A percentile compares a stretch with the other conserved stretches of the same genome.
Evolutionary conservation across 2,329 filamentous ascomycete genomes (phyloP).

Genomic region (Nothophaeocryptopus gaeumannii): DNA sequence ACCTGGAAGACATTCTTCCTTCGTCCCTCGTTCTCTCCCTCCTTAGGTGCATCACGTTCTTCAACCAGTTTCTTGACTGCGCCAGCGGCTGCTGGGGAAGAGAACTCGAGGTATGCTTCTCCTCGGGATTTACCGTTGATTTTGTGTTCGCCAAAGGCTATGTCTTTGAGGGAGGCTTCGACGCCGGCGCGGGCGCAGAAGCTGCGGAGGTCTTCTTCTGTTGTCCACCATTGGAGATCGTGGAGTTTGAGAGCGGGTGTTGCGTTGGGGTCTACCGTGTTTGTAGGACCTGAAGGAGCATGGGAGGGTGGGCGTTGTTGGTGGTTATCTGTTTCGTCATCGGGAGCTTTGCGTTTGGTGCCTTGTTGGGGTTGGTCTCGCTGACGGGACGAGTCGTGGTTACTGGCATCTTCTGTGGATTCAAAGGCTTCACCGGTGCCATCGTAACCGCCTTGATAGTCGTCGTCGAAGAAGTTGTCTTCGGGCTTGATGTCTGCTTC

Average conservation of each 20-base stretch:
- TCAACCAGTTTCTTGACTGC: conserved; percentile 82
- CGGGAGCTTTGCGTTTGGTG: conserved; percentile 60
- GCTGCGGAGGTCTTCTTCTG: conserved; percentile 87
- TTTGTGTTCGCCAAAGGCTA: conserved; percentile 98
- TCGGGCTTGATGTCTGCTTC: conserved; percentile 22
- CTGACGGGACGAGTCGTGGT: conserved; percentile 22
- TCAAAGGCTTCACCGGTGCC: not conserved
- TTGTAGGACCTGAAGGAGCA: conserved; percentile 55
- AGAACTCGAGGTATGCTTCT: conserved; percentile 81
- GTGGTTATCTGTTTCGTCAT: conserved; percentile 43
- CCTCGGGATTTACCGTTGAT: conserved; percentile 99
- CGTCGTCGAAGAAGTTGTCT: conserved; percentile 26
- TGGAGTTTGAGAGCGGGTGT: conserved; percentile 77
- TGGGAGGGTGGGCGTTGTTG: conserved; percentile 13
- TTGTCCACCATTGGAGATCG: conserved; percentile 95
- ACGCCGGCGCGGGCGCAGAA: conserved; percentile 69
- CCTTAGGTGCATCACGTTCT: conserved; percentile 20
- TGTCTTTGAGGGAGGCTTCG: conserved; percentile 82
- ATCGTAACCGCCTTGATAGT: conserved; percentile 1
- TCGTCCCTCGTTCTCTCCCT: conserved; percentile 20
- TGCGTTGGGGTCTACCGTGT: conserved; percentile 56
- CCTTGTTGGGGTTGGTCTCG: conserved; percentile 49
- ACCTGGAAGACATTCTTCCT: conserved; percentile 73
- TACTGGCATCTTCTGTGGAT: not conserved
- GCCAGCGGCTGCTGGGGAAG: conserved; percentile 77